These are phyloP conservation scores for Nannochloris sp. DNA, from an alignment of 139 green algal species.

Conservation along the genomic window DNA sequence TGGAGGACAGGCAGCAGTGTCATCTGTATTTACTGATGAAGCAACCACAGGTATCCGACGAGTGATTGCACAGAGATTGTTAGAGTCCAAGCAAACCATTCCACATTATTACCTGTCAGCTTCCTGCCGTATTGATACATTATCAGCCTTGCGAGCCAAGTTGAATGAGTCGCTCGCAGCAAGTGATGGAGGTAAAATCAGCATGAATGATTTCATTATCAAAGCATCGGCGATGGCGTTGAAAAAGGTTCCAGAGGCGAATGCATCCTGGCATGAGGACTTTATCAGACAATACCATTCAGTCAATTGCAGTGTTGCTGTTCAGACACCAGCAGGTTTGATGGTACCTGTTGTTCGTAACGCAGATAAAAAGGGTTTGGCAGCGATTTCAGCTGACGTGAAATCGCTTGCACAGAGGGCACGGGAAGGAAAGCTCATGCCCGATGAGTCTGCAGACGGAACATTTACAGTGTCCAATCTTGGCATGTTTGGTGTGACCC, in stretches of 20 bases:
- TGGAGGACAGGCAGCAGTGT: not conserved
- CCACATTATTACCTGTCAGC: conserved; percentile 97
- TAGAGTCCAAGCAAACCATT: conserved; percentile 90
- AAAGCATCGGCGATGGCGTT: conserved; percentile 80
- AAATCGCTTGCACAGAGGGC: conserved; percentile 66
- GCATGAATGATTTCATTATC: conserved; percentile 95
- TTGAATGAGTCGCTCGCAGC: conserved; percentile 48
- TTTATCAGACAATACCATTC: conserved; percentile 82
- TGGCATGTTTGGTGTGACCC: conserved; percentile 87
- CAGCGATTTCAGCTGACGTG: conserved; percentile 61
- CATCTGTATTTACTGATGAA: conserved; percentile 52
- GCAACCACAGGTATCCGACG: conserved; percentile 64
- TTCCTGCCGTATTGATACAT: conserved; percentile 34
- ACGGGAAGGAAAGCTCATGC: conserved; percentile 77
- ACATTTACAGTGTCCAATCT: conserved; percentile 92
- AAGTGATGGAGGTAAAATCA: conserved; percentile 65
- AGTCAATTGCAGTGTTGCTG: conserved; percentile 60
- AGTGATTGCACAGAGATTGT: conserved; percentile 77
- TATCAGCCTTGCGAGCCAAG: conserved; percentile 26
- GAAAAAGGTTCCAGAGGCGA: conserved; percentile 66
- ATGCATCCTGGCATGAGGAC: conserved; percentile 73
- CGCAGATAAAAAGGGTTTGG: conserved; percentile 58
- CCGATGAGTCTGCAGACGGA: conserved; percentile 77
- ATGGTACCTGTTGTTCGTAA: conserved; percentile 84
- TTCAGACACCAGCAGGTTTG: conserved; percentile 74